Evolutionary conservation across 2,329 filamentous ascomycete species (phyloP).

Genomic region (Emergomyces pasteurianus): DNA sequence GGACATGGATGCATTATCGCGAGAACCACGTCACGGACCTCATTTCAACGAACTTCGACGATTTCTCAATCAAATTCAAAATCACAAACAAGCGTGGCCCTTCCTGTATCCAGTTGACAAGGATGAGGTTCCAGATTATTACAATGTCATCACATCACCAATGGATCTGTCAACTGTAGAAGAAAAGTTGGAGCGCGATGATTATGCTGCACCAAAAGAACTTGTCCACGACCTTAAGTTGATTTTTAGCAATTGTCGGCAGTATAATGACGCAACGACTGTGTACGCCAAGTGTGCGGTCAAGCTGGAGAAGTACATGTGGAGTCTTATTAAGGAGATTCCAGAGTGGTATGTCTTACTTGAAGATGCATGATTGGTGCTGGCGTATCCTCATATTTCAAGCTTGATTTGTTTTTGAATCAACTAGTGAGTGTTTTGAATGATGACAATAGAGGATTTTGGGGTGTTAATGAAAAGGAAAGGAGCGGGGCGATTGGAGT

Average conservation of each 20-base stretch:
- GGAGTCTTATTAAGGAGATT: conserved; percentile 65
- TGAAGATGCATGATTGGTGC: neutral
- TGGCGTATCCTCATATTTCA: too few species aligned
- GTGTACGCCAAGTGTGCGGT: conserved; percentile 77
- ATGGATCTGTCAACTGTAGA: conserved; percentile 87
- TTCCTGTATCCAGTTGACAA: conserved; percentile 69
- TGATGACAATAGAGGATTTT: too few species aligned
- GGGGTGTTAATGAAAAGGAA: too few species aligned
- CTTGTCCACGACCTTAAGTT: conserved; percentile 68
- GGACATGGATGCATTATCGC: conserved; percentile 79
- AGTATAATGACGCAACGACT: conserved; percentile 76
- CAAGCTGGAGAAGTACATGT: conserved; percentile 75
- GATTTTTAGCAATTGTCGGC: conserved; percentile 71
- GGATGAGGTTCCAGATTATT: conserved; percentile 81
- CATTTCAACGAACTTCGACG: conserved; percentile 78
- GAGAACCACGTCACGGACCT: conserved; percentile 73
- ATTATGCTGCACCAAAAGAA: conserved; percentile 69
- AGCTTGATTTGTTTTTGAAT: too few species aligned
- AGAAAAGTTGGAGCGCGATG: conserved; percentile 70
- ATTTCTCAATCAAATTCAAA: conserved; percentile 74
- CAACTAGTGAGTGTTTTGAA: too few species aligned
- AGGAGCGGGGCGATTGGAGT: too few species aligned
- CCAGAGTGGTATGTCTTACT: conserved; percentile 55
- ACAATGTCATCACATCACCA: conserved; percentile 79
- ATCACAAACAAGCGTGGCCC: conserved; percentile 72